phyloP scores from a whole-genome alignment of 1,284 basidiomycete species.

The Sanguinoderma infundibulare region DNA sequence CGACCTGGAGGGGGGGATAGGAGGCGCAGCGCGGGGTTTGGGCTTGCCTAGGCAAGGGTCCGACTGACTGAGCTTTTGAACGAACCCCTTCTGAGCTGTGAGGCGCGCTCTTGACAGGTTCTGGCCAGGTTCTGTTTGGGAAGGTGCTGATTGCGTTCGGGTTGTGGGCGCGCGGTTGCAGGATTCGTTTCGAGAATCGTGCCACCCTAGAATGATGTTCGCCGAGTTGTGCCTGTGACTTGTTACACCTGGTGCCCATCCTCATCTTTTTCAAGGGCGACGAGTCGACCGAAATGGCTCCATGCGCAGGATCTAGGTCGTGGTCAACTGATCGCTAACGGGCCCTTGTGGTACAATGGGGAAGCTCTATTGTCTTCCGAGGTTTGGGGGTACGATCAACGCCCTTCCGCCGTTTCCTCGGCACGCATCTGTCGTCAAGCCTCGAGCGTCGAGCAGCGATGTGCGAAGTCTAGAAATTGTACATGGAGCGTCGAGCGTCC shows the following conservation, averaged over 20 bases:
- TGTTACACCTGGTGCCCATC: background rate
- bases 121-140: background rate
- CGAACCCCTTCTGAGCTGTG: background rate
- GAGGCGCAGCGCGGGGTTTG: background rate
- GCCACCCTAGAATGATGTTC: background rate
- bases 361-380: no score
- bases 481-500: background rate
- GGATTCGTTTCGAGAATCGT: background rate
- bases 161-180: background rate
- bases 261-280: background rate
- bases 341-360: background rate
- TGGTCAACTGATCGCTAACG: background rate
- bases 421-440: background rate
- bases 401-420: background rate
- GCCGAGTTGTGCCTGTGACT: background rate
- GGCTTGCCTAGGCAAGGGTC: background rate
- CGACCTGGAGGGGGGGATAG: no score
- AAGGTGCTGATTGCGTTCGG: background rate
- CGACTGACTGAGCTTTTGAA: background rate
- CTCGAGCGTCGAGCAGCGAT: background rate
- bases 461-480: background rate
- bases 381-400: background rate
- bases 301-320: background rate
- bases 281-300: background rate
- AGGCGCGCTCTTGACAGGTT: background rate